Percentiles rank a stretch among this genome's conserved stretches.
Evolutionary conservation across 2,329 filamentous ascomycete species (phyloP).

Genomic region (Xylaria multiplex): DNA sequence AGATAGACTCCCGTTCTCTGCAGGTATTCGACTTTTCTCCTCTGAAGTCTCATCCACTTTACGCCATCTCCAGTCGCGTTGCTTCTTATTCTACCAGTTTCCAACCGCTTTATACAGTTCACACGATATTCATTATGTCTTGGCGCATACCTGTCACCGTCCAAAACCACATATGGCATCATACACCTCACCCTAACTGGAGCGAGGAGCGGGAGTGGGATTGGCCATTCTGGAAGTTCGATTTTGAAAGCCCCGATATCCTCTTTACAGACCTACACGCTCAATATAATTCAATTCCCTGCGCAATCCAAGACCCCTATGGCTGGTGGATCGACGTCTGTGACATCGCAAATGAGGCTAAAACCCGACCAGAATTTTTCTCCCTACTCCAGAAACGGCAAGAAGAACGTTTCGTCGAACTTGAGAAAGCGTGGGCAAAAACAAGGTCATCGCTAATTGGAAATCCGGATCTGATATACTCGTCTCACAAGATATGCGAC

Average conservation of each 20-base stretch:
- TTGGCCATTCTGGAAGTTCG: conserved; percentile 26
- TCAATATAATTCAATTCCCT: conserved; percentile 14
- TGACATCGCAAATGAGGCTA: conserved; percentile 3
- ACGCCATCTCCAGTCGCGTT: too few species aligned
- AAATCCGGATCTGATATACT: not conserved
- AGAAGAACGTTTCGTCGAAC: conserved; percentile 14
- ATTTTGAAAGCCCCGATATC: not conserved
- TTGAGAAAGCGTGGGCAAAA: not conserved
- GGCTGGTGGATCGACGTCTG: conserved; percentile 24
- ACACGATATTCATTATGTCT: not conserved
- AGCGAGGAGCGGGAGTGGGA: conserved; percentile 3
- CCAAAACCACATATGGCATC: not conserved
- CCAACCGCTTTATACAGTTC: not conserved
- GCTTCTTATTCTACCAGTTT: too few species aligned
- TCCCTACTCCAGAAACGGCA: conserved; percentile 13
- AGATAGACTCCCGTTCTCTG: not conserved
- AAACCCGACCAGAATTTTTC: conserved; percentile 1
- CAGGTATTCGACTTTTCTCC: not conserved
- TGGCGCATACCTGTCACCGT: not conserved
- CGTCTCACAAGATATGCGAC: not conserved
- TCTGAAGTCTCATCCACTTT: not conserved
- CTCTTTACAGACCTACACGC: conserved; percentile 19
- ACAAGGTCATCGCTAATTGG: not conserved
- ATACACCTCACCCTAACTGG: not conserved
- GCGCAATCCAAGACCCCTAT: conserved; percentile 25